phyloP scores from a whole-genome alignment of 2,329 filamentous ascomycete species.

The Huntiella abstrusa region DNA sequence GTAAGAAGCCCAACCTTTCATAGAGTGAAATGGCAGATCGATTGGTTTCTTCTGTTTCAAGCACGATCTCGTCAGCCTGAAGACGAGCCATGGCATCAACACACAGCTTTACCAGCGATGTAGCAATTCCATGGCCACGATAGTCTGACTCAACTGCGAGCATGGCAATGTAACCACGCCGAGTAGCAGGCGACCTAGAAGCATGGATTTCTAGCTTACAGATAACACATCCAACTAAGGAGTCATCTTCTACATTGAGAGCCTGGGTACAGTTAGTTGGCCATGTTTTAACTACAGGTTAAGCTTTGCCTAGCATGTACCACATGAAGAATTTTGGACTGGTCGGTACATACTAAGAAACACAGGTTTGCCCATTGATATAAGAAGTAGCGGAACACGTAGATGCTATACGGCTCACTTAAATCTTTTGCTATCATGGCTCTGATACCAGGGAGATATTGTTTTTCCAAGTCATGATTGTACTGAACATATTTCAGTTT shows the following conservation, averaged over 20 bases:
- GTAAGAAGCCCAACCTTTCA: constrained; percentile 75
- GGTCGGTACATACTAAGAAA: constrained; percentile 51
- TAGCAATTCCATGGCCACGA: constrained; percentile 73
- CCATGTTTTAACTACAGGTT: neutral
- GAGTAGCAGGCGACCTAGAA: constrained; percentile 52
- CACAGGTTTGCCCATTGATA: constrained; percentile 98
- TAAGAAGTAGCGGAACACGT: constrained; percentile 94
- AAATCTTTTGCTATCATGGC: constrained; percentile 89
- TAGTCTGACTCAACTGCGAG: constrained; percentile 69
- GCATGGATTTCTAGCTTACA: constrained; percentile 87
- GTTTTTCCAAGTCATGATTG: constrained; percentile 37
- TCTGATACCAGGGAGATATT: constrained; percentile 69
- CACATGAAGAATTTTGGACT: too few relatives aligned
- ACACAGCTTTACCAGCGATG: constrained; percentile 68
- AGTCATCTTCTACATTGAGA: constrained; percentile 36
- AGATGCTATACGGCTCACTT: constrained; percentile 97
- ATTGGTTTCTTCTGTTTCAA: constrained; percentile 93
- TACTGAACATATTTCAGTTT: constrained; percentile 43
- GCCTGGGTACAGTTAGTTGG: constrained; percentile 24
- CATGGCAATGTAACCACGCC: constrained; percentile 96
- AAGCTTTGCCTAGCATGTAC: too few relatives aligned
- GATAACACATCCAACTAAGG: constrained; percentile 75
- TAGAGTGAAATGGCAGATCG: constrained; percentile 79
- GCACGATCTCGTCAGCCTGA: constrained; percentile 79
- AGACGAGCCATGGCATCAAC: constrained; percentile 77